Evolutionary conservation across 140 eudicot species (phyloP), one percentile per base, ranked within the genome.

Genomic region (Eryngium alpinum): DNA sequence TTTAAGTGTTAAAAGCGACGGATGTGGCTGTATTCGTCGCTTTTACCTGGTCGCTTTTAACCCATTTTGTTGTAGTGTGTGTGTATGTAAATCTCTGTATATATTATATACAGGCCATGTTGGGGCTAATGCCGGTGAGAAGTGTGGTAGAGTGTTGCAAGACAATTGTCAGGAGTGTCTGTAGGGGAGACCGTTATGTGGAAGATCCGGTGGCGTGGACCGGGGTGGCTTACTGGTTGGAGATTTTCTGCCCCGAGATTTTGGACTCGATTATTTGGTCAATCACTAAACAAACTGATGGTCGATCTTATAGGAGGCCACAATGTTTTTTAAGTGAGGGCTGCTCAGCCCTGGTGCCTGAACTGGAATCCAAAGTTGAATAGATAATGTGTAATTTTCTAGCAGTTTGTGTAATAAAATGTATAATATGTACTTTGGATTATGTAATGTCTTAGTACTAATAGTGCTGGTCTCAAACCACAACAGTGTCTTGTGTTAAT

Each of bases 121-220:
- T 27, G 19, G 53, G 81, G 5, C 3, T 34, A 38, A 24, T 34
- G 32, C 56, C 81, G 9, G 81, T 78, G 56, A n/a, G 51, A 33
- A 24, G 71, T 53, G 90, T 70, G 5, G 86, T 66, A 82, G 80
- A 14, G 32, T 87, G 86, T 15, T 83, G 84, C 19, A 82, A 60
- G 25, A 82, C 84, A 5, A 80, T 85, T 9, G 88, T 84, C 33
- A 76, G 71, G 15, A 62, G 86, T 18, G 86, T 72, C 0, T 59
- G 81, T 12, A 84, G 88, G 49, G 90, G 90, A 75, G 84, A 84
- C 10, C 72, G 82, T 32, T 71, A 83, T 74, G 62, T 87, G 86
- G 72, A 75, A 31, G 83, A 82, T 66, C 87, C 90, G n/a, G n/a
- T n/a, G 17, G 15, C 31, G 19, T 85, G 84, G 91, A 57, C 33